Conservation (phyloP, 148 eudicot genomes). For the Fallopia convolvulus region DNA sequence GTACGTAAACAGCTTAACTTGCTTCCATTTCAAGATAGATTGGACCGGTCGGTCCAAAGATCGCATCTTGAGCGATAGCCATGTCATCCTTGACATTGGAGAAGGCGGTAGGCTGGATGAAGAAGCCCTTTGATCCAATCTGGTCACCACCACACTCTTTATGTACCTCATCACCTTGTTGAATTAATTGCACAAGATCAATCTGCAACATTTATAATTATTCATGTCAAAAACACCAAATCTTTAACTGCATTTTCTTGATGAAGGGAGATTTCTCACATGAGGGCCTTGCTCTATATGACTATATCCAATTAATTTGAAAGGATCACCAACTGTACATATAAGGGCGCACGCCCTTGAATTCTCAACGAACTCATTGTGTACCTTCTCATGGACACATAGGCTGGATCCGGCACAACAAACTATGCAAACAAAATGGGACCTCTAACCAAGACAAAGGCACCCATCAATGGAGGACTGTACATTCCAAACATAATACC, state of each 20-base stretch:
- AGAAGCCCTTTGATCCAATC: constrained; percentile 75
- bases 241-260: neutral
- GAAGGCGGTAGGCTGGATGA: constrained; percentile 86
- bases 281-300: constrained; percentile 99
- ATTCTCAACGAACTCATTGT: constrained; percentile 90
- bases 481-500: too few species aligned
- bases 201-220: constrained; percentile 32
- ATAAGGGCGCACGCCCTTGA: constrained; percentile 69
- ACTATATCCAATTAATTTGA: constrained; percentile 55
- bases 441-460: too few species aligned
- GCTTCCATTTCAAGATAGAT: constrained; percentile 82
- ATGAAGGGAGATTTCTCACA: constrained; percentile 20
- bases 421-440: too few species aligned
- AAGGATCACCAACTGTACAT: constrained; percentile 91
- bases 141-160: constrained; percentile 74
- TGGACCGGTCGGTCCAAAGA: constrained; percentile 97
- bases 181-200: constrained; percentile 76
- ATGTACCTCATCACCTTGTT: constrained; percentile 72
- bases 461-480: too few species aligned
- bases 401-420: constrained; percentile 96
- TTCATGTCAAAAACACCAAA: neutral
- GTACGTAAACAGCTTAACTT: constrained; percentile 26
- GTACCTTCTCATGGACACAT: constrained; percentile 69
- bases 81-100: constrained; percentile 90
- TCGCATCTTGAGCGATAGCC: constrained; percentile 88